phyloP scores from a whole-genome alignment of 2,329 filamentous ascomycete genomes.

The Arthroderma uncinatum region DNA sequence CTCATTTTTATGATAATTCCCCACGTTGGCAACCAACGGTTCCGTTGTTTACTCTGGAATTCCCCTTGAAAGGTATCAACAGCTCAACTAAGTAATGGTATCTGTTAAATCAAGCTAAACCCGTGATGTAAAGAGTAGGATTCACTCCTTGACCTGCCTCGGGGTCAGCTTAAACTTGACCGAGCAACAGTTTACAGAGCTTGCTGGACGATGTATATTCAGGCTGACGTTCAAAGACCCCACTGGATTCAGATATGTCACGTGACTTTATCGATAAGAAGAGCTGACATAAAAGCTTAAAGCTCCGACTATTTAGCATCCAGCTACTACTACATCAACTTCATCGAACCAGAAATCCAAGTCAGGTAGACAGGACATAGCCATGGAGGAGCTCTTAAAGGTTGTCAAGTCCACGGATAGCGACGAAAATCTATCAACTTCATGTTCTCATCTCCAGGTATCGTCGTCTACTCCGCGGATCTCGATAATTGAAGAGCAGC shows the following conservation, averaged over 20 bases:
- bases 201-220: background rate
- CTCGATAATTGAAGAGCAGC: background rate
- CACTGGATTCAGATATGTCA: background rate
- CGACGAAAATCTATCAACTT: background rate
- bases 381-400: conserved; percentile 32
- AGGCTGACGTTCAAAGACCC: background rate
- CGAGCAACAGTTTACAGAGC: background rate
- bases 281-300: background rate
- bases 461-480: background rate
- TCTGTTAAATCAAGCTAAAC: background rate
- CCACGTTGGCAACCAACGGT: background rate
- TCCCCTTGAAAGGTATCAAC: background rate
- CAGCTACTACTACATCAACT: background rate
- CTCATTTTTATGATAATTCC: background rate
- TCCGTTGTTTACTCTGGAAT: background rate
- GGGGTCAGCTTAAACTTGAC: background rate
- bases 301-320: background rate
- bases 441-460: background rate
- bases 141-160: background rate
- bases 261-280: background rate
- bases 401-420: conserved; percentile 28
- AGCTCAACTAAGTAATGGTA: background rate
- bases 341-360: background rate
- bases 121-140: background rate
- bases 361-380: background rate